A percentile compares a stretch with the other conserved stretches of the same genome.
These are phyloP conservation scores for Podospora pseudoanserina DNA, from an alignment of 495 filamentous ascomycete genomes.

Conservation along the genomic window DNA sequence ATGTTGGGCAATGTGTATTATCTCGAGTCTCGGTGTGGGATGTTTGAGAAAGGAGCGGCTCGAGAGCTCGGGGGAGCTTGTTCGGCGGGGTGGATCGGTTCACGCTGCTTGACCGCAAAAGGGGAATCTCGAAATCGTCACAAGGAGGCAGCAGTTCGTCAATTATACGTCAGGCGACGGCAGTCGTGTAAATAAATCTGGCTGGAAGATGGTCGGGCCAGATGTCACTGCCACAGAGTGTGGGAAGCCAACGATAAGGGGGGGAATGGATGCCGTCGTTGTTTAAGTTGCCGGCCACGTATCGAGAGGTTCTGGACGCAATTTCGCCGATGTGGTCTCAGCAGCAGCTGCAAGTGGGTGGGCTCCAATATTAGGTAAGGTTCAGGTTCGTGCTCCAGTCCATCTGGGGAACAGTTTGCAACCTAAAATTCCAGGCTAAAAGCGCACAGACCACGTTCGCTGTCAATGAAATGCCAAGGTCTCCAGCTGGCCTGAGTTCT, in stretches of 20 bases:
- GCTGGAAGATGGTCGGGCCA: conserved; percentile 5
- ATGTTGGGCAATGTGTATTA: conserved; percentile 50
- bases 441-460: neutral
- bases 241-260: neutral
- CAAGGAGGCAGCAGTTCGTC: conserved; percentile 6
- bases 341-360: conserved; percentile 21
- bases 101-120: conserved; percentile 21
- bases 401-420: conserved; percentile 13
- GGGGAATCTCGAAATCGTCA: neutral
- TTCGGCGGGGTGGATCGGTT: conserved; percentile 22
- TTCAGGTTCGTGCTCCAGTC: neutral
- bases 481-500: neutral
- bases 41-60: neutral
- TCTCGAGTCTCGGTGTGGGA: neutral
- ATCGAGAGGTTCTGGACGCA: conserved; percentile 27
- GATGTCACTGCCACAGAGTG: neutral
- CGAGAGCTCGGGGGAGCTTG: conserved; percentile 23
- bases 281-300: conserved; percentile 32
- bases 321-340: conserved; percentile 37
- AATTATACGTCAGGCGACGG: neutral
- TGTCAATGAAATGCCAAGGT: neutral
- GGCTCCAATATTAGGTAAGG: conserved; percentile 26
- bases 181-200: neutral
- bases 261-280: conserved; percentile 8
- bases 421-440: neutral